Evolutionary conservation across 345 rosid genomes (phyloP).

Genomic region (Eutrema heterophyllum): DNA sequence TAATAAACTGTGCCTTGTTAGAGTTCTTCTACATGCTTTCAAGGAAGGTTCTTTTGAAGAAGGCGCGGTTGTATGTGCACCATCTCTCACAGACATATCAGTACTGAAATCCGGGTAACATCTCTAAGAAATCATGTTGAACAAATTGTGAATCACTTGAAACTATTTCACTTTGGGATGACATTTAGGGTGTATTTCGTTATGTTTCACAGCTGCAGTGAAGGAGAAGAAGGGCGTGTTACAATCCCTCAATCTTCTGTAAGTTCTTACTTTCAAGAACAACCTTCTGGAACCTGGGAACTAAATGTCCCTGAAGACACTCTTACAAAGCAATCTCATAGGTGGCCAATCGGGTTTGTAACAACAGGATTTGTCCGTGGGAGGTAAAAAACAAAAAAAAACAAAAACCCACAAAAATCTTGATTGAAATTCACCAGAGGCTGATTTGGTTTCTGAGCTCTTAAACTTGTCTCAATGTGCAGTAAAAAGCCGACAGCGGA

Average conservation of each 20-base stretch:
- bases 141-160: background rate
- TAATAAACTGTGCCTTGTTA: slow-evolving; percentile 53
- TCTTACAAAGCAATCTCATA: slow-evolving; percentile 36
- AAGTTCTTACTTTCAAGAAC: slow-evolving; percentile 61
- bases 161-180: slow-evolving; percentile 2
- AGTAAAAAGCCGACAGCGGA: slow-evolving; percentile 66
- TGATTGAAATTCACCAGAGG: background rate
- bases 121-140: slow-evolving; percentile 4
- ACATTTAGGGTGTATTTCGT: background rate
- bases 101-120: slow-evolving; percentile 55
- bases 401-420: background rate
- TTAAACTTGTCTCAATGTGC: slow-evolving; percentile 18
- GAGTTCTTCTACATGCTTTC: slow-evolving; percentile 72
- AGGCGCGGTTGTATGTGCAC: slow-evolving; percentile 79
- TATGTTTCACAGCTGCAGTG: slow-evolving; percentile 36
- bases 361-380: slow-evolving; percentile 82
- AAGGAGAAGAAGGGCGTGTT: slow-evolving; percentile 37
- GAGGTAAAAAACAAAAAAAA: slow-evolving; percentile 44
- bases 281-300: slow-evolving; percentile 60
- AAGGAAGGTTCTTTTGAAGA: slow-evolving; percentile 77
- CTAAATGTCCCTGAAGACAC: slow-evolving; percentile 51
- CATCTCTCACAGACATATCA: slow-evolving; percentile 46
- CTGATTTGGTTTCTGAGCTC: background rate
- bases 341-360: slow-evolving; percentile 82
- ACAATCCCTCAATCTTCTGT: slow-evolving; percentile 51